Evolutionary conservation across 495 filamentous ascomycete species (phyloP), one percentile per base, ranked within the genome.

Genomic region (Xylaria nigripes): DNA sequence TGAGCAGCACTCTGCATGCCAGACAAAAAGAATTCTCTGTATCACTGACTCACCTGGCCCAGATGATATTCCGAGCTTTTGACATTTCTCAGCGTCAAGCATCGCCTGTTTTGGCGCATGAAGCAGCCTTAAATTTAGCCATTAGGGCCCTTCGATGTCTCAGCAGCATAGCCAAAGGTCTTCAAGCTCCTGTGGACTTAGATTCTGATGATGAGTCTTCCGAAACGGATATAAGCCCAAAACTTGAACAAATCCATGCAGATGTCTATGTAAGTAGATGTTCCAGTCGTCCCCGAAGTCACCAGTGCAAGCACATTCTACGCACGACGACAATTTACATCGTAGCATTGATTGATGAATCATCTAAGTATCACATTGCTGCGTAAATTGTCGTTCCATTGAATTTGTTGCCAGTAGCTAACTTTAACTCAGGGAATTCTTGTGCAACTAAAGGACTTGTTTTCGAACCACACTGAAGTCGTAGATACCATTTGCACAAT

Each of bases 401-500:
- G 21, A 54, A 27, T 15, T 15, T 41, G 16, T 23, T 9, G 29
- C 7, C 7, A 3, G 23, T 22, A 19, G 25, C 45, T 48, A 42
- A 55, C 12, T 30, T 23, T 1, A 16, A 30, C 21, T 0, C 19
- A 66, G 58, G 66, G 66, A 12, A 69, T 79, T 22, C 70, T 88
- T 23, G 61, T 68, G 10, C 61, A 68, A n/a, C 59, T 78, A 5
- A 68, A 81, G 59, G 65, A 75, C 1, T 70, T 78, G 22, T 82
- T 89, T 56, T 74, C 75, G 3, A 66, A 76, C 47, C 81, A 84
- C 54, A 79, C 81, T 30, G 83, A 86, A 42, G 80, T 92, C 16
- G 79, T 90, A 18, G 89, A 93, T 62, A 78, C 80, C 22, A 81
- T 82, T 21, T 95, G 89, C 69, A 78, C 80, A 55, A 82, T 94